Evolutionary conservation across 441 rosid genomes (phyloP), one percentile per base, ranked within the genome.

Genomic region (Brassica balearica): DNA sequence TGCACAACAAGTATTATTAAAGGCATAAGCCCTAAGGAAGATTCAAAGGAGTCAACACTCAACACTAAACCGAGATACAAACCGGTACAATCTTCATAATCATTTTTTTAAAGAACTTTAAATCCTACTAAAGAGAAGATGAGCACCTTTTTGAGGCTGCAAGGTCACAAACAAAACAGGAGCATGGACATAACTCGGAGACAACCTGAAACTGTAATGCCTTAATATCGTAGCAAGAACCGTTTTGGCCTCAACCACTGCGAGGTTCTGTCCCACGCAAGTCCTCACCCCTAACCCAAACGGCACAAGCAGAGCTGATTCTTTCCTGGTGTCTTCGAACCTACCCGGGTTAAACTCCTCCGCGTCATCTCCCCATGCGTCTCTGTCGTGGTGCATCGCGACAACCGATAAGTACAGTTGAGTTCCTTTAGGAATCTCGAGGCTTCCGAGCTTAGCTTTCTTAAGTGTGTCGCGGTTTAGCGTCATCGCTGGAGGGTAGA

Each of bases 181-280:
- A 22, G 96, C 92, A 80, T 93, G 97, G 58, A 83, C 90, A 64
- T 90, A 93, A 15, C 88, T 83, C 0, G 95, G 89, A 19, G 97
- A 85, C 43, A 89, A 15, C 61, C 53, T 81, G 58, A 91, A 87
- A 29, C 82, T 73, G 60, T 81, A 91, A 41, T 71, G 77, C 73
- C 51, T 78, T 75, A 91, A 71, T 75, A 91, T 82, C 77, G 80
- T 80, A 1, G 91, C 91, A 0, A 91, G 83, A 23, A 83, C 88
- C 1, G 88, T 60, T 81, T 91, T 92, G 6, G 87, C 41, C 17
- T 93, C 98, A 15, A 72, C 74, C 68, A 88, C 25, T 43, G 86
- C 97, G 14, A 93, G 82, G 75, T 82, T 88, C 77, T 87, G 93
- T 3, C 97, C 98, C 6, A 79, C 89, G n/a, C 98, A 91, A 22